phyloP scores from a whole-genome alignment of 2,329 filamentous ascomycete species.

The Daldinia eschscholtzii region DNA sequence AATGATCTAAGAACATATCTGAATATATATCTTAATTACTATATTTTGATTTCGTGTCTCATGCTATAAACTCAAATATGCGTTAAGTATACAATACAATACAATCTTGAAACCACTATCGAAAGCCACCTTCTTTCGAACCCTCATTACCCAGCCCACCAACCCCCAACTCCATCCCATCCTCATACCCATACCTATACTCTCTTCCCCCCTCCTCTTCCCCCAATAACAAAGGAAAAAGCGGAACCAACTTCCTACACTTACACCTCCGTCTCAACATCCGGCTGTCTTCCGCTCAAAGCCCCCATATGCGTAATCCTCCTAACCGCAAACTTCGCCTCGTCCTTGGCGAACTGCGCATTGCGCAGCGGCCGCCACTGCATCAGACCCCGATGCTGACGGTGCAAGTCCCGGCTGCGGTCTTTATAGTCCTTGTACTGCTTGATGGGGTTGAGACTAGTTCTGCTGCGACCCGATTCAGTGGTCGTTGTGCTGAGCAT shows the following conservation, averaged over 20 bases:
- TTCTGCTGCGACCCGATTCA: conserved; percentile 52
- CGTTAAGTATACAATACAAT: conserved; percentile 12
- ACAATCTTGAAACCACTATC: conserved; percentile 28
- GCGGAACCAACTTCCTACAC: no score
- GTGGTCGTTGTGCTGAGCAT: conserved; percentile 46
- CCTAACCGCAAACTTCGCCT: conserved; percentile 81
- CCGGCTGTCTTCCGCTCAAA: conserved; percentile 84
- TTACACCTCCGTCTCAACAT: conserved; percentile 82
- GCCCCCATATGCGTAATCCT: conserved; percentile 83
- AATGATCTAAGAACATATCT: background rate
- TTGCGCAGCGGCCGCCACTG: conserved; percentile 95
- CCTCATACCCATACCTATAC: background rate
- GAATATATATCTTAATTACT: conserved; percentile 14
- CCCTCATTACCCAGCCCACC: background rate
- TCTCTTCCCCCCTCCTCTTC: background rate
- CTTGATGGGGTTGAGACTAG: conserved; percentile 64
- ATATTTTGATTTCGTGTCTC: conserved; percentile 39
- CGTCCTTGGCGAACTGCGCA: conserved; percentile 86
- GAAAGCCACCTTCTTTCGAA: background rate
- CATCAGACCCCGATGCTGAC: conserved; percentile 91
- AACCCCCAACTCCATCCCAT: conserved; percentile 9
- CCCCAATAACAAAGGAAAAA: conserved; percentile 7
- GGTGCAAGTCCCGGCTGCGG: conserved; percentile 79
- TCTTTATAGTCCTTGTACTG: conserved; percentile 73
- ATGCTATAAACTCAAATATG: conserved; percentile 27